A percentile compares a stretch with the other conserved stretches of the same genome.
These are phyloP conservation scores for Rosa hybrid DNA, from an alignment of 331 rosid species.

Conservation along the genomic window DNA sequence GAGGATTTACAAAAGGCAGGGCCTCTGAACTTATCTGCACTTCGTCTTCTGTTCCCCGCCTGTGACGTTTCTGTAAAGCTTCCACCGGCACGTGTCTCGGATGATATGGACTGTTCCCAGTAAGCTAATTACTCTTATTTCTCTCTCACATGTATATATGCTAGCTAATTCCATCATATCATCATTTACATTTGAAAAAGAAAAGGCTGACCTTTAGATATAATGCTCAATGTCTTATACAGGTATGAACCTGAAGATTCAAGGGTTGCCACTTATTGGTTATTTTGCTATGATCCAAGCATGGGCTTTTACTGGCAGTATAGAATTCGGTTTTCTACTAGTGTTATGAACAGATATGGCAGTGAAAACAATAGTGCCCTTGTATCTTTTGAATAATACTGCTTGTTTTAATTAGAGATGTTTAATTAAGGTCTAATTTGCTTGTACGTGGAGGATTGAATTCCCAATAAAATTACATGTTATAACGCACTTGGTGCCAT, in stretches of 20 bases:
- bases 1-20: background rate
- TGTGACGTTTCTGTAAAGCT: background rate
- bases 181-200: background rate
- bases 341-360: background rate
- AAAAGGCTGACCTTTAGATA: background rate
- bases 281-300: background rate
- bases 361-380: too few relatives aligned
- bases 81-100: background rate
- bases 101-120: background rate
- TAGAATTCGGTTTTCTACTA: background rate
- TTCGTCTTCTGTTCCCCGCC: background rate
- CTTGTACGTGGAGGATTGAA: too few relatives aligned
- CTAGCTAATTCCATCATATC: background rate
- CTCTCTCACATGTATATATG: background rate
- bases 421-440: too few relatives aligned
- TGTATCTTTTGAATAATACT: background rate
- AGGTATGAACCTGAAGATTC: background rate
- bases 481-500: background rate
- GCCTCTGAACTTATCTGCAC: background rate
- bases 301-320: background rate
- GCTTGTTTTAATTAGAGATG: background rate
- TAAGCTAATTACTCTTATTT: background rate
- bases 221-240: background rate
- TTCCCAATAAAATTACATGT: too few relatives aligned
- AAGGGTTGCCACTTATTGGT: background rate